Percentiles rank a stretch among this genome's conserved stretches.
phyloP scores from a whole-genome alignment of 176 grass and related monocot genomes.

The Melocanna baccifera region DNA sequence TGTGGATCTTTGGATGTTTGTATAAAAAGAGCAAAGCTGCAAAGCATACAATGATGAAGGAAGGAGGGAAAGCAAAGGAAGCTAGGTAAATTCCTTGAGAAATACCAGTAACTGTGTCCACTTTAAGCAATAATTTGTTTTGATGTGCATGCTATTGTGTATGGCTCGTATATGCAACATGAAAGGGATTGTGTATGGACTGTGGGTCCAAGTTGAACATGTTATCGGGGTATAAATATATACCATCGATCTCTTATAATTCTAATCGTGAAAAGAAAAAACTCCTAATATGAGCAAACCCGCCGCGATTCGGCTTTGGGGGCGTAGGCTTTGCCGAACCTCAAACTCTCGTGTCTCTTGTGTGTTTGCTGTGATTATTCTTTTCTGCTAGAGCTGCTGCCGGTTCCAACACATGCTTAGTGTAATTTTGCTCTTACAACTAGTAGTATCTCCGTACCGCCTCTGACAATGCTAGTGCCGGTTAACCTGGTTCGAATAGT shows the following conservation, averaged over 20 bases:
- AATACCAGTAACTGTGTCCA: neutral
- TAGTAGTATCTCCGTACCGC: neutral
- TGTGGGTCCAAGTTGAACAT: too few relatives aligned
- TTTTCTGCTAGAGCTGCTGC: too few relatives aligned
- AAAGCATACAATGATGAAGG: slow-evolving; percentile 6
- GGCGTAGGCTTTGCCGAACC: too few relatives aligned
- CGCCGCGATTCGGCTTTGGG: rapidly evolving
- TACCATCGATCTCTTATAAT: rapidly evolving
- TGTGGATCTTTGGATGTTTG: slow-evolving; percentile 28
- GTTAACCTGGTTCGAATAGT: neutral
- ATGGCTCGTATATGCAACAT: too few relatives aligned
- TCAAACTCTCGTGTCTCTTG: too few relatives aligned
- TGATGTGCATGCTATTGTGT: neutral
- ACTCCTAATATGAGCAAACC: rapidly evolving
- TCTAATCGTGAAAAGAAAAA: too few relatives aligned
- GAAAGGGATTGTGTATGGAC: too few relatives aligned
- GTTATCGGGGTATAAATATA: too few relatives aligned
- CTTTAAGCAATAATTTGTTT: neutral
- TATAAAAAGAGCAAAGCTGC: slow-evolving; percentile 18
- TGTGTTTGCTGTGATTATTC: too few relatives aligned
- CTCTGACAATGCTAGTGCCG: neutral
- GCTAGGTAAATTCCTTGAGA: neutral
- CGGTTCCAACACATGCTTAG: too few relatives aligned
- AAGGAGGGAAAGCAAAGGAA: slow-evolving; percentile 2
- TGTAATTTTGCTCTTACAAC: neutral